Base-by-base conservation (phyloP, 2,329 filamentous ascomycete genomes). In the Coniochaeta sp. region DNA sequence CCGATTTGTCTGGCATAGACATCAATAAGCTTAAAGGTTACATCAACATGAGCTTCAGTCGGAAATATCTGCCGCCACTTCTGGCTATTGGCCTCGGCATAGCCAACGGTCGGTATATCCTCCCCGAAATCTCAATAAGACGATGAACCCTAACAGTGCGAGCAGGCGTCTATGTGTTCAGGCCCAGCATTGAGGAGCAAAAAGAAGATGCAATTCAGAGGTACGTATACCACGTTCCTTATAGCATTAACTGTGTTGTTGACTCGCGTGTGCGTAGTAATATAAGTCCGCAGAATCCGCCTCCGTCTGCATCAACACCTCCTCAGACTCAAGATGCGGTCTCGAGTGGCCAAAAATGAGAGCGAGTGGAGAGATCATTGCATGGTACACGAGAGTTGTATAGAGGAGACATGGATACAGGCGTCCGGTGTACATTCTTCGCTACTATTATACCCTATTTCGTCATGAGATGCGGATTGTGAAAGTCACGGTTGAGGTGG, bases 101-200 rank as follows among this genome's bases (percentile, higher is more conserved):
- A 24, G 30, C 18, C 30, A 49, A 49, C 27, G 47, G 47, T 46
- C 18, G 18, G 22, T 32, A 12, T 33, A 14, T 28, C 18, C 20
- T n/a, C 3, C 45, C 27, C 12, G 10, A 33, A 14, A 32, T 33
- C 13, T 14, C 16, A 1, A 14, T 18, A 2, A 10, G 12, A 16
- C 10, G 12, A 18, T 16, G 27, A 32, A n/a, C n/a, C 18, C 31
- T 49, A 20, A 49, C 31, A 9, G 14, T 26, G 6, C 13, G 31
- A 33, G n/a, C 31, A 49, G 47, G 47, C 26, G 28, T 33, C 3
- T 49, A 49, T 49, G 31, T 35, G 10, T 49, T 49, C 30, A 27
- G 27, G 13, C 47, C 47, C 7, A 49, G 30, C 20, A 22, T 49
- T 16, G 12, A 7, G 30, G 30, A 49, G 16, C 26, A 31, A 20